A percentile compares a stretch with the other conserved stretches of the same genome.
phyloP scores from a whole-genome alignment of 345 rosid species.

The Microthlaspi erraticum region DNA sequence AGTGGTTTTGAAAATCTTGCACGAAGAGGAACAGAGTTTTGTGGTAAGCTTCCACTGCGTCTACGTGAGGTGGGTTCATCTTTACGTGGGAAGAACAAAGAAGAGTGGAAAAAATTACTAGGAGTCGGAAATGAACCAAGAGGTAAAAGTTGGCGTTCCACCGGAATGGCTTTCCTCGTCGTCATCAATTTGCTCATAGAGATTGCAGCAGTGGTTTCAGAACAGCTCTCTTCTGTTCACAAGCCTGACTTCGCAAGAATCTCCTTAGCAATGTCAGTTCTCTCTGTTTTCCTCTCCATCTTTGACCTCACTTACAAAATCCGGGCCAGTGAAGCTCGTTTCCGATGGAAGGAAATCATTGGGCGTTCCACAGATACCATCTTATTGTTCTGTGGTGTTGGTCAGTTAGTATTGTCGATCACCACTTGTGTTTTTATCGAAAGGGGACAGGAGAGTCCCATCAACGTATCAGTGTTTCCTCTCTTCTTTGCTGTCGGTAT shows the following conservation, averaged over 20 bases:
- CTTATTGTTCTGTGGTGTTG: slow-evolving; percentile 26
- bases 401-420: neutral
- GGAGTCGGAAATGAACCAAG: neutral
- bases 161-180: neutral
- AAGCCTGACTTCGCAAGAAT: slow-evolving; percentile 13
- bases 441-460: neutral
- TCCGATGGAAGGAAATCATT: slow-evolving; percentile 7
- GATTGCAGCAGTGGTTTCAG: slow-evolving; percentile 15
- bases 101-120: neutral
- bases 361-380: slow-evolving; percentile 1
- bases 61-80: slow-evolving; percentile 16
- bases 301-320: slow-evolving; percentile 9
- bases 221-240: slow-evolving; percentile 23
- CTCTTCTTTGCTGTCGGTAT: slow-evolving; percentile 26
- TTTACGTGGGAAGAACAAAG: neutral
- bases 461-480: slow-evolving; percentile 24
- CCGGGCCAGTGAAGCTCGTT: slow-evolving; percentile 7
- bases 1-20: neutral
- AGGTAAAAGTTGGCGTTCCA: neutral
- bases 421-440: neutral
- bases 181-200: slow-evolving; percentile 11
- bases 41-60: slow-evolving; percentile 16
- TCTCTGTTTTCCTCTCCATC: slow-evolving; percentile 15
- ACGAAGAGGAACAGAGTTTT: neutral
- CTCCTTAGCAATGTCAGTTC: neutral